Evolutionary conservation across 768 basidiomycete species (phyloP).

Genomic region (Sarcomyxa edulis): DNA sequence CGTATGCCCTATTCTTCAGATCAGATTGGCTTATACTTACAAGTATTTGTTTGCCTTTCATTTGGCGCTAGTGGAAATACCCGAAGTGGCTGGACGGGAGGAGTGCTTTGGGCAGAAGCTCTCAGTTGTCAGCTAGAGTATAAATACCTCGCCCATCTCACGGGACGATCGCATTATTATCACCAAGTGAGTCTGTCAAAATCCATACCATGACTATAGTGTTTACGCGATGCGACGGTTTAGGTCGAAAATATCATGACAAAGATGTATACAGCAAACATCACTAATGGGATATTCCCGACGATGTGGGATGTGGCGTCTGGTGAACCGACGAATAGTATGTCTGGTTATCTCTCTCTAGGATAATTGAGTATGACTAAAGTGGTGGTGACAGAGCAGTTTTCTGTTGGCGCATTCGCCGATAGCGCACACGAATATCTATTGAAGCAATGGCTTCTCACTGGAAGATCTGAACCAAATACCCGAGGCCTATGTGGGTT

Average conservation of each 20-base stretch:
- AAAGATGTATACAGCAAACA: slow-evolving; percentile 25
- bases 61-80: slow-evolving; percentile 21
- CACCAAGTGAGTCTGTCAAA: slow-evolving; percentile 19
- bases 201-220: background rate
- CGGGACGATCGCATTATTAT: slow-evolving; percentile 52
- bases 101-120: slow-evolving; percentile 30
- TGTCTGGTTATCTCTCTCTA: slow-evolving; percentile 8
- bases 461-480: slow-evolving; percentile 35
- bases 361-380: too few relatives aligned
- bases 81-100: slow-evolving; percentile 24
- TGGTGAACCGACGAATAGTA: slow-evolving; percentile 21
- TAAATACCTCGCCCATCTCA: slow-evolving; percentile 68
- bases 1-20: slow-evolving; percentile 22
- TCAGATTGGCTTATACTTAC: slow-evolving; percentile 1
- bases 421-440: slow-evolving; percentile 70
- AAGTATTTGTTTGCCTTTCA: background rate
- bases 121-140: slow-evolving; percentile 67
- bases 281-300: slow-evolving; percentile 28
- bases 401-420: slow-evolving; percentile 50
- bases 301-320: slow-evolving; percentile 22
- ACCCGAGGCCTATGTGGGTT: slow-evolving; percentile 49
- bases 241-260: slow-evolving; percentile 33
- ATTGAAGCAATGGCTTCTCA: slow-evolving; percentile 58
- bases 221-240: background rate
- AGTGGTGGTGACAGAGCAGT: slow-evolving; percentile 30